Evolutionary conservation across 2,329 filamentous ascomycete genomes (phyloP).

Genomic region (Botrytis paeoniae): DNA sequence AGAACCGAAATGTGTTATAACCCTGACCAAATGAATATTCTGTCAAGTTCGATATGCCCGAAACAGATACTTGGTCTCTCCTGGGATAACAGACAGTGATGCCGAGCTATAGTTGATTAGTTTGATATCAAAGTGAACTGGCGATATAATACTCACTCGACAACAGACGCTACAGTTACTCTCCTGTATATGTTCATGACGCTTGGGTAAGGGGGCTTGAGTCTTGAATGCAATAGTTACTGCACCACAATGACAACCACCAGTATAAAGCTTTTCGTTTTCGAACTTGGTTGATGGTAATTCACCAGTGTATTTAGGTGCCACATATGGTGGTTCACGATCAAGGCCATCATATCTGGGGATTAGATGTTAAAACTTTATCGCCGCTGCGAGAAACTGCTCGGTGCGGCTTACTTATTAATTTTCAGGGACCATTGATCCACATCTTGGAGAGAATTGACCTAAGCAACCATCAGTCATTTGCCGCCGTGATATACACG

Average conservation of each 20-base stretch:
- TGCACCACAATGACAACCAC: conserved; percentile 33
- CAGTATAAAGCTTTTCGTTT: conserved; percentile 28
- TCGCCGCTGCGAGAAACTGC: neutral
- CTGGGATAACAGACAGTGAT: conserved; percentile 19
- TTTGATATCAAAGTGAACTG: neutral
- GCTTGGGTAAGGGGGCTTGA: conserved; percentile 8
- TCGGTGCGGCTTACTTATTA: conserved; percentile 16
- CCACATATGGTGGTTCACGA: conserved; percentile 24
- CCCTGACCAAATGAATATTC: conserved; percentile 20
- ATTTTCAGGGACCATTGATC: conserved; percentile 25
- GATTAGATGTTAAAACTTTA: neutral
- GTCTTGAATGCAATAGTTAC: conserved; percentile 28
- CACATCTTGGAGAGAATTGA: conserved; percentile 24
- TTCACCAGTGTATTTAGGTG: conserved; percentile 20
- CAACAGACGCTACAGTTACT: conserved; percentile 31
- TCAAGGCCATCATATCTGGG: conserved; percentile 25
- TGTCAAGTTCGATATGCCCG: neutral
- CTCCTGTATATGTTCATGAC: conserved; percentile 20
- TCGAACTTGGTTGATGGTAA: conserved; percentile 23
- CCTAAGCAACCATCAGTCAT: conserved; percentile 19
- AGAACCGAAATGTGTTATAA: conserved; percentile 20
- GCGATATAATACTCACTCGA: conserved; percentile 19
- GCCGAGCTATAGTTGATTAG: conserved; percentile 14
- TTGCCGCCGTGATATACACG: neutral
- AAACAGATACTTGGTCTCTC: conserved; percentile 20